Conservation (phyloP, 2,329 filamentous ascomycete genomes). For the Xylaria sp. region DNA sequence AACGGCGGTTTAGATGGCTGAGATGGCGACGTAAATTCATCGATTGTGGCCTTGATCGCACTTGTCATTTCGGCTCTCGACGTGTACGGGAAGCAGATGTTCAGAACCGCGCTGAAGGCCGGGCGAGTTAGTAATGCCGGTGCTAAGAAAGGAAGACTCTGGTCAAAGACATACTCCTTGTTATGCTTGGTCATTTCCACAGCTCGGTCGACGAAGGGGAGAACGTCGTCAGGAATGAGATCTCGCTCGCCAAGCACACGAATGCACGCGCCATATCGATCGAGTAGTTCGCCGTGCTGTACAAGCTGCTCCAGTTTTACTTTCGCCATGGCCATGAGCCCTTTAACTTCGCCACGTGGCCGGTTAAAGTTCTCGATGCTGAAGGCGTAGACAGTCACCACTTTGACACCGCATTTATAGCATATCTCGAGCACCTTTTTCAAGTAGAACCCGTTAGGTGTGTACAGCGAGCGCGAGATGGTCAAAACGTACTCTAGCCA, state of each 20-base stretch:
- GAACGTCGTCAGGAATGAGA: conserved; percentile 85
- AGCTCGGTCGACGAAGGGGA: conserved; percentile 87
- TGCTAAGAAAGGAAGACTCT: background rate
- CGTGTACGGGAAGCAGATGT: conserved; percentile 98
- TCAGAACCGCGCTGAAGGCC: conserved; percentile 69
- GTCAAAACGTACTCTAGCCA: conserved; percentile 76
- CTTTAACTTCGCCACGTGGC: conserved; percentile 95
- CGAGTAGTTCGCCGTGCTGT: conserved; percentile 91
- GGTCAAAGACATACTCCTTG: conserved; percentile 66
- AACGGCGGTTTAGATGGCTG: conserved; percentile 76
- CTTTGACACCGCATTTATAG: conserved; percentile 96
- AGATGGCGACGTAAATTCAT: conserved; percentile 82
- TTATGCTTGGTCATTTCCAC: conserved; percentile 89
- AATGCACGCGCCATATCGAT: conserved; percentile 90
- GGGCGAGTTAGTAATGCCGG: conserved; percentile 17
- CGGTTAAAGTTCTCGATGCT: conserved; percentile 99
- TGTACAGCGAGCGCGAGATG: conserved; percentile 9
- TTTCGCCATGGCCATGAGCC: conserved; percentile 97
- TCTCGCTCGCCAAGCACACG: conserved; percentile 86
- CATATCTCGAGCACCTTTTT: conserved; percentile 90
- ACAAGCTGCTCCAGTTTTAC: conserved; percentile 91
- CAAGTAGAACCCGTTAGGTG: conserved; percentile 36
- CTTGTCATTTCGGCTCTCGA: conserved; percentile 94
- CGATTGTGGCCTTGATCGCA: conserved; percentile 86
- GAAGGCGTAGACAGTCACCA: conserved; percentile 98